These are phyloP conservation scores for Emmonsiellopsis sp. DNA, from an alignment of 2,329 filamentous ascomycete genomes.

Conservation along the genomic window DNA sequence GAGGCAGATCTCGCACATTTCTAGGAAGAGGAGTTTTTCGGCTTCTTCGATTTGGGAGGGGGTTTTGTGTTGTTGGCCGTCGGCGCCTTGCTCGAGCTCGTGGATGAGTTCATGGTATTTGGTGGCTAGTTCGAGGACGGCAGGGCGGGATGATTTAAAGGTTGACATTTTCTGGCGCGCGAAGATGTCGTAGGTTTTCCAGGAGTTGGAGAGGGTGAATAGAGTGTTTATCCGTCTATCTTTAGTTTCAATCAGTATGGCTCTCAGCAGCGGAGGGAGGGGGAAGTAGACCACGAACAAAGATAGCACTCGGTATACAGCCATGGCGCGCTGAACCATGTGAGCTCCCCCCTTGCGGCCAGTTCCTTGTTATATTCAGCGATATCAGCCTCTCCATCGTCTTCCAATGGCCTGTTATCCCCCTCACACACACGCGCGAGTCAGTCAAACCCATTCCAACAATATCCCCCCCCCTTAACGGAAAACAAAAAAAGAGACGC, in stretches of 20 bases:
- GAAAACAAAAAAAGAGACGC: conserved; percentile 16
- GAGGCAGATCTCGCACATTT: conserved; percentile 93
- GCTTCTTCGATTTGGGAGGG: conserved; percentile 51
- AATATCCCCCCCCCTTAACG: neutral
- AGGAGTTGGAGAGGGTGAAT: conserved; percentile 68
- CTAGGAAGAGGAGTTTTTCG: conserved; percentile 70
- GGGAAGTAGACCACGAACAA: conserved; percentile 34
- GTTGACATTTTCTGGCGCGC: conserved; percentile 81
- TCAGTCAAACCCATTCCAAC: neutral
- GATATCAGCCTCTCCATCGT: conserved; percentile 71
- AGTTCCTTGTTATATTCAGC: conserved; percentile 79
- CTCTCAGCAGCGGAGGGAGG: neutral
- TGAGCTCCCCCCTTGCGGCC: conserved; percentile 59
- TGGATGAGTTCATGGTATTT: conserved; percentile 66
- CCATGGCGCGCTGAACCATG: conserved; percentile 83
- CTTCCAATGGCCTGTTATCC: conserved; percentile 53
- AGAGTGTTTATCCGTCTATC: conserved; percentile 67
- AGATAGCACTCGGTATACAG: conserved; percentile 91
- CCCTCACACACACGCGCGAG: neutral
- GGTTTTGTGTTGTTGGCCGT: conserved; percentile 22
- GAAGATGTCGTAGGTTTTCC: conserved; percentile 88
- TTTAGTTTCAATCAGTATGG: conserved; percentile 15
- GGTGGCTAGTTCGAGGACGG: conserved; percentile 71
- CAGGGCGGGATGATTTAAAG: conserved; percentile 83
- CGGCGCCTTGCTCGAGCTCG: conserved; percentile 52